These are phyloP conservation scores for Termitomyces eurrhizus DNA, from an alignment of 768 basidiomycete genomes.

Conservation along the genomic window DNA sequence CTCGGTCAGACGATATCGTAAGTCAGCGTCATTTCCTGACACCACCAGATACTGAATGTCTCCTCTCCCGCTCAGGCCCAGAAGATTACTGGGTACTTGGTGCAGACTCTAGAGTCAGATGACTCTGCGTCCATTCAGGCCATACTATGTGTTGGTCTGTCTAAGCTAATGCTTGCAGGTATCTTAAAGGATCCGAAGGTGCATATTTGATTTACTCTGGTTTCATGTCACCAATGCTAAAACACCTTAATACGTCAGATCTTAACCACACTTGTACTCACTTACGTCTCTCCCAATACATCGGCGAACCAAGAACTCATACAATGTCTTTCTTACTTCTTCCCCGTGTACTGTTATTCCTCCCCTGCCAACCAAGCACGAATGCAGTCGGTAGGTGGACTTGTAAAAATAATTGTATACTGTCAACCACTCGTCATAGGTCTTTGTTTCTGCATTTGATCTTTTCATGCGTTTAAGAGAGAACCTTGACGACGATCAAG, in stretches of 20 bases:
- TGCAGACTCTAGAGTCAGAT: slow-evolving; percentile 54
- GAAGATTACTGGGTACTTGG: slow-evolving; percentile 42
- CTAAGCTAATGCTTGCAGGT: slow-evolving; percentile 85
- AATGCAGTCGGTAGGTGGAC: slow-evolving; percentile 42
- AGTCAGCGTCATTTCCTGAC: slow-evolving; percentile 12
- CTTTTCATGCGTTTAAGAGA: slow-evolving; percentile 53
- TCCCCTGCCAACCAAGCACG: slow-evolving; percentile 72
- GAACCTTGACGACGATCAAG: slow-evolving; percentile 67
- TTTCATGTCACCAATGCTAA: background rate
- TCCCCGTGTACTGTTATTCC: slow-evolving; percentile 92
- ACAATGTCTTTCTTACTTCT: slow-evolving; percentile 94
- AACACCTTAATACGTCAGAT: slow-evolving; percentile 22
- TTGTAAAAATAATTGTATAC: background rate
- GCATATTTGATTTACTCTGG: slow-evolving; percentile 10
- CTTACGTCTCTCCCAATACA: slow-evolving; percentile 87
- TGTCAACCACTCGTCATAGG: slow-evolving; percentile 34
- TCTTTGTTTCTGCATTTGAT: slow-evolving; percentile 67
- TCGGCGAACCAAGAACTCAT: slow-evolving; percentile 79
- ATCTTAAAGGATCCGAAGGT: slow-evolving; percentile 79
- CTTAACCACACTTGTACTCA: slow-evolving; percentile 37
- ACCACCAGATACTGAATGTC: background rate
- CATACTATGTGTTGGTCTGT: slow-evolving; percentile 75
- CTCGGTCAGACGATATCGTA: slow-evolving; percentile 41
- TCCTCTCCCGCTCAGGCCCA: slow-evolving; percentile 24
- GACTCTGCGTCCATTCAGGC: slow-evolving; percentile 75